phyloP scores from a whole-genome alignment of 2,329 filamentous ascomycete species.

The Pseudogymnoascus sp. region DNA sequence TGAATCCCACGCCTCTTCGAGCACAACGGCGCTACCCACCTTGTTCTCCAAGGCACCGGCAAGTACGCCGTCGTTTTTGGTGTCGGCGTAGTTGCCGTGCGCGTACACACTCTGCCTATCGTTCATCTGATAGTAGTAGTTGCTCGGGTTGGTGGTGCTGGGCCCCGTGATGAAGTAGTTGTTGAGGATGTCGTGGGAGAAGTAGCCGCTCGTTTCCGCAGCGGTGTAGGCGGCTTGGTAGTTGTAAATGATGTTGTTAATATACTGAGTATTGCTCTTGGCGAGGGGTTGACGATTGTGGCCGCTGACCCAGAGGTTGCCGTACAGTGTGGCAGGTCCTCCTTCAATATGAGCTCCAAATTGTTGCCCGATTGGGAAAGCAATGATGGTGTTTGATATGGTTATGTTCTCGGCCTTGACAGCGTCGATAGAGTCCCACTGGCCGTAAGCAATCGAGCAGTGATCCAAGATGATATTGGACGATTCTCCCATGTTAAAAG shows the following conservation, averaged over 20 bases:
- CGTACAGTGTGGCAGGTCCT: conserved; percentile 42
- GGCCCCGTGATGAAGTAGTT: conserved; percentile 51
- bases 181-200: conserved; percentile 43
- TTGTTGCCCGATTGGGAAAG: conserved; percentile 38
- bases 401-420: conserved; percentile 38
- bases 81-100: conserved; percentile 43
- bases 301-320: conserved; percentile 48
- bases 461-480: conserved; percentile 49
- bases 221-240: conserved; percentile 48
- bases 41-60: conserved; percentile 29
- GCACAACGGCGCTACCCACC: conserved; percentile 15
- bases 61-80: conserved; percentile 39
- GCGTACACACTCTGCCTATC: conserved; percentile 45
- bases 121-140: conserved; percentile 49
- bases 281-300: conserved; percentile 50
- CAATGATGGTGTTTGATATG: conserved; percentile 39
- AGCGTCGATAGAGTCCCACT: conserved; percentile 44
- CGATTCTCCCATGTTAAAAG: conserved; percentile 43
- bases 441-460: conserved; percentile 44
- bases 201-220: conserved; percentile 38
- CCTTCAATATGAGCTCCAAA: conserved; percentile 45
- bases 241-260: conserved; percentile 45
- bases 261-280: conserved; percentile 47
- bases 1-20: conserved; percentile 19
- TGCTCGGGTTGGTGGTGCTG: conserved; percentile 39